Percentiles rank a stretch among this genome's conserved stretches.
phyloP scores from a whole-genome alignment of 2,329 filamentous ascomycete genomes.

The Dactylonectria macrodidyma region DNA sequence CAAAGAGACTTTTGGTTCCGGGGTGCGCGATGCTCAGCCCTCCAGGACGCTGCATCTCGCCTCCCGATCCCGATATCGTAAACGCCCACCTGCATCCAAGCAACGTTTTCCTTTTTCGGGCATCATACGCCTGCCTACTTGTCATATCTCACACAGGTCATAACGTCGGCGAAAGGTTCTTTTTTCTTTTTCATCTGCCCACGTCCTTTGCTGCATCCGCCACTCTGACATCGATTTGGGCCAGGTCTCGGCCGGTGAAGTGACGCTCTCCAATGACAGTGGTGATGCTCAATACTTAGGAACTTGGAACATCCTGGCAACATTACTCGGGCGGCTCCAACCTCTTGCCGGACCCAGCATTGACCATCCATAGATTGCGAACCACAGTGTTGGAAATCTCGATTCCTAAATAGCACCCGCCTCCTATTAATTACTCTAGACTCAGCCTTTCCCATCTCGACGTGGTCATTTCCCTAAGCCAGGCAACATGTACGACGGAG shows the following conservation, averaged over 20 bases:
- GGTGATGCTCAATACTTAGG: background rate
- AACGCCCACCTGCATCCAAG: slow-evolving; percentile 3
- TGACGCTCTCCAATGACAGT: slow-evolving; percentile 8
- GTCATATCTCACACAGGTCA: slow-evolving; percentile 21
- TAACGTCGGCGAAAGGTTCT: slow-evolving; percentile 1
- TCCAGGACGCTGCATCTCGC: background rate
- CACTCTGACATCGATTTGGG: slow-evolving; percentile 5
- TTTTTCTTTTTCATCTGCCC: slow-evolving; percentile 4
- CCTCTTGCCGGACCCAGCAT: slow-evolving; percentile 10
- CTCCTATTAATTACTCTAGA: slow-evolving; percentile 8
- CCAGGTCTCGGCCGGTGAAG: background rate
- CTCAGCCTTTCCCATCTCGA: slow-evolving; percentile 1
- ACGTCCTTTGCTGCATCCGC: background rate
- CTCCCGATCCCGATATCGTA: background rate
- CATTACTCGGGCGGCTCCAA: background rate
- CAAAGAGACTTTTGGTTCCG: slow-evolving; percentile 2
- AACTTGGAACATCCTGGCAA: slow-evolving; percentile 23
- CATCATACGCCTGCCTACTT: slow-evolving; percentile 1
- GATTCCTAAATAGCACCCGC: slow-evolving; percentile 11
- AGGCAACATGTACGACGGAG: slow-evolving; percentile 4
- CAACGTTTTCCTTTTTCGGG: background rate
- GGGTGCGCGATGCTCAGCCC: slow-evolving; percentile 24
- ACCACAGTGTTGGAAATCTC: slow-evolving; percentile 7
- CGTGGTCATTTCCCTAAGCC: slow-evolving; percentile 4
- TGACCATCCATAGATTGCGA: slow-evolving; percentile 3